Conservation (phyloP, 2,329 filamentous ascomycete species). For the Verticillium alfalfae region DNA sequence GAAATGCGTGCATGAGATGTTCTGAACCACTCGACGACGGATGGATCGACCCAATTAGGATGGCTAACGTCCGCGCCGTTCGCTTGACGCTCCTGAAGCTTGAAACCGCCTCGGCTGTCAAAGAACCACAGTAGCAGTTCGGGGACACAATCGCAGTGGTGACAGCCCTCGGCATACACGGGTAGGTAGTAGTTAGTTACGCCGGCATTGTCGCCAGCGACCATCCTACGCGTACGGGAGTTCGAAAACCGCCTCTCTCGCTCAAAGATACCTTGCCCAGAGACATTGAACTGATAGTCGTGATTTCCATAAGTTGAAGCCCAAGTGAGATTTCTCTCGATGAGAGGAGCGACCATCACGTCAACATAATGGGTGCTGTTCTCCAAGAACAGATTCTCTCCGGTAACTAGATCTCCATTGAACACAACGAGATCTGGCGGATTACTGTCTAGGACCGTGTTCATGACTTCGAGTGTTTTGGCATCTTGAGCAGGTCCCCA, state of each 20-base stretch:
- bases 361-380: constrained; percentile 45
- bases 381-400: constrained; percentile 36
- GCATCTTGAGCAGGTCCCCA: constrained; percentile 32
- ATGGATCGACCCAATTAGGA: constrained; percentile 37
- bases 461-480: constrained; percentile 26
- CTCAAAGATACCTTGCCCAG: constrained; percentile 30
- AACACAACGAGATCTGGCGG: constrained; percentile 40
- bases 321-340: constrained; percentile 40
- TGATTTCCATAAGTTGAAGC: constrained; percentile 58
- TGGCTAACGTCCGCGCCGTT: constrained; percentile 13
- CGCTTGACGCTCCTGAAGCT: constrained; percentile 32
- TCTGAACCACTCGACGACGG: constrained; percentile 38
- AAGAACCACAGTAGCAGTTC: constrained; percentile 64
- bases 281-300: constrained; percentile 51
- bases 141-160: constrained; percentile 22
- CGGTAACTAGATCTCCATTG: constrained; percentile 53
- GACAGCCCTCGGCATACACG: constrained; percentile 30
- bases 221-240: constrained; percentile 33
- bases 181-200: constrained; percentile 42
- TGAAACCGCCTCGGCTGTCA: constrained; percentile 54
- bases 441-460: constrained; percentile 21
- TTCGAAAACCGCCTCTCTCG: constrained; percentile 31
- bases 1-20: constrained; percentile 24
- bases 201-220: constrained; percentile 24
- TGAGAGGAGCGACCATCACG: constrained; percentile 39